These are phyloP conservation scores for Chytridiales sp. DNA, from an alignment of 371 early-diverging fungal genomes.

Conservation along the genomic window DNA sequence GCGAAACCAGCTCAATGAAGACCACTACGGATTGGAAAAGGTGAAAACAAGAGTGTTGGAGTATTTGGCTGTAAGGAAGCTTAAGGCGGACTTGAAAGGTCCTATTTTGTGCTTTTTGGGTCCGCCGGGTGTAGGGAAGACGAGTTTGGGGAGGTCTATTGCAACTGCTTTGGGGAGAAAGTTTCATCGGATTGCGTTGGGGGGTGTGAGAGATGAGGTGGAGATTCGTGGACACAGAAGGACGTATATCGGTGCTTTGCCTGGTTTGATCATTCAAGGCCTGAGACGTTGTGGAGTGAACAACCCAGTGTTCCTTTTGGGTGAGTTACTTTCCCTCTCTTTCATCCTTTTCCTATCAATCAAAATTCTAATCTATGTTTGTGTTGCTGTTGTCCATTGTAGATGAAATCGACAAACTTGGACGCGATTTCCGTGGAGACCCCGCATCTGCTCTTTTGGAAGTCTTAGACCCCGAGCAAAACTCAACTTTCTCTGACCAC, in stretches of 20 bases:
- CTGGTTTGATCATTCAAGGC: constrained; percentile 82
- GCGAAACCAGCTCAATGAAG: constrained; percentile 67
- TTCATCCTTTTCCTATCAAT: background rate
- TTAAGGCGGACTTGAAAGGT: constrained; percentile 72
- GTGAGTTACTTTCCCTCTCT: constrained; percentile 3
- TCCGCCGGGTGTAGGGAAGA: constrained; percentile 79
- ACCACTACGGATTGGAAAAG: constrained; percentile 81
- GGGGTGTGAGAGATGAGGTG: constrained; percentile 87
- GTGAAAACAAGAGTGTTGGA: constrained; percentile 83
- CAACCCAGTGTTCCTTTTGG: constrained; percentile 75
- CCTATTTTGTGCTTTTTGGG: constrained; percentile 87
- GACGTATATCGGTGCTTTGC: constrained; percentile 87
- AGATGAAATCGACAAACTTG: constrained; percentile 87
- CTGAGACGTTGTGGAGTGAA: constrained; percentile 68
- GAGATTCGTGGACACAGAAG: constrained; percentile 89
- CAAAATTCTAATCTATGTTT: background rate
- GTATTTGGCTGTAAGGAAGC: constrained; percentile 78
- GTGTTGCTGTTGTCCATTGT: constrained; percentile 4
- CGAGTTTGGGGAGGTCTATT: constrained; percentile 76
- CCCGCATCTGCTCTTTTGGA: constrained; percentile 82
- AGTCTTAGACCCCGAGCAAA: constrained; percentile 88
- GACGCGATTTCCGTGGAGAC: constrained; percentile 69
- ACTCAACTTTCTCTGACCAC: constrained; percentile 75
- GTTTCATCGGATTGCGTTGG: constrained; percentile 81
- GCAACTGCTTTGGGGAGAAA: constrained; percentile 77